Evolutionary conservation across 495 filamentous ascomycete genomes (phyloP).

Genomic region (Trichoderma virens): DNA sequence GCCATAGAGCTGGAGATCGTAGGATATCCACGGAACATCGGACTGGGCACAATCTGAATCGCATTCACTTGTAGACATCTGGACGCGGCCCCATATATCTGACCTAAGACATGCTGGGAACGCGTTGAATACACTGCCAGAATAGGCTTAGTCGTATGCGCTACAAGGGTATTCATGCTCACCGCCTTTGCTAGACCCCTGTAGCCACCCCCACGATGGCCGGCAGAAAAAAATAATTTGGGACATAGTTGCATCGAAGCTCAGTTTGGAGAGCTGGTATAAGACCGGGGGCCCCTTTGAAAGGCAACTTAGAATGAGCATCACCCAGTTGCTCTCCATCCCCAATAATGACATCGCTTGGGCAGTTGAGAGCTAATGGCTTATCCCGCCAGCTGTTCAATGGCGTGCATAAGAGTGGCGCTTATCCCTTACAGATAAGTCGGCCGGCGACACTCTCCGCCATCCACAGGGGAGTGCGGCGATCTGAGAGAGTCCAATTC

Average conservation of each 20-base stretch:
- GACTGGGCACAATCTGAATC: background rate
- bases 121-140: background rate
- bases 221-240: constrained; percentile 5
- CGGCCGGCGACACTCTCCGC: constrained; percentile 22
- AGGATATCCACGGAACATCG: background rate
- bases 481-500: constrained; percentile 18
- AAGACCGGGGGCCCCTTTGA: background rate
- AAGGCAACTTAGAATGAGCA: background rate
- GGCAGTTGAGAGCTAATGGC: background rate
- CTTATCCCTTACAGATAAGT: background rate
- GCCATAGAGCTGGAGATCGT: background rate
- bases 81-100: background rate
- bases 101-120: background rate
- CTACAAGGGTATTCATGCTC: background rate
- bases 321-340: background rate
- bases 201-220: background rate
- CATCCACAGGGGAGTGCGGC: constrained; percentile 22
- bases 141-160: background rate
- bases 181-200: background rate
- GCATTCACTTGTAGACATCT: background rate
- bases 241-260: background rate
- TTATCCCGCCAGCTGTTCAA: background rate
- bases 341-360: background rate
- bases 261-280: background rate
- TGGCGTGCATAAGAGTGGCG: background rate